Conservation (phyloP, 73 alveolate species). For the Paramecium caudatum region DNA sequence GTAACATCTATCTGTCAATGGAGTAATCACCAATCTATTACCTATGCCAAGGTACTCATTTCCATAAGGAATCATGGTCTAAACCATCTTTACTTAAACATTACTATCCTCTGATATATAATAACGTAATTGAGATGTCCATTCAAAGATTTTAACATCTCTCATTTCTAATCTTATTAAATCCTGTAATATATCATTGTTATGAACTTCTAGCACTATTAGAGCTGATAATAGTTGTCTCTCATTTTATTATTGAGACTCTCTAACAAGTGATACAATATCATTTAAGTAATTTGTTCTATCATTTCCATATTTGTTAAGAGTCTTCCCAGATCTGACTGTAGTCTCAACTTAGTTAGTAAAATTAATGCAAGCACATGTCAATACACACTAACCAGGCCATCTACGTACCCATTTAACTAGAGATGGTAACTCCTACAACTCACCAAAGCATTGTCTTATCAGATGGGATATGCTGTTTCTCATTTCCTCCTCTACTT, state of each 20-base stretch:
- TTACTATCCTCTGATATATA: conserved; percentile 96
- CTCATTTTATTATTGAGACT: conserved; percentile 88
- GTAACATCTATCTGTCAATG: conserved; percentile 98
- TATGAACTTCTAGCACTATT: conserved; percentile 97
- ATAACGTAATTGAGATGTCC: conserved; percentile 98
- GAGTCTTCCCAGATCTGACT: conserved; percentile 81
- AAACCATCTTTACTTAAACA: conserved; percentile 90
- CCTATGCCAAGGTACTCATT: conserved; percentile 94
- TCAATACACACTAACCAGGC: conserved; percentile 77
- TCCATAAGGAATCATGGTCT: conserved; percentile 89
- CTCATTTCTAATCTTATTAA: conserved; percentile 55
- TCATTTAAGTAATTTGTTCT: conserved; percentile 81
- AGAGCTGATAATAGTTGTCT: conserved; percentile 95
- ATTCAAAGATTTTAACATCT: conserved; percentile 88
- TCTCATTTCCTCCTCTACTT: conserved; percentile 93
- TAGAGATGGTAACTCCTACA: conserved; percentile 85
- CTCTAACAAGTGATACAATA: conserved; percentile 95
- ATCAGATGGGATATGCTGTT: conserved; percentile 84
- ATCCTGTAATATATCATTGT: conserved; percentile 91
- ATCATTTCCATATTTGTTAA: conserved; percentile 80
- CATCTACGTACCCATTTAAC: conserved; percentile 86
- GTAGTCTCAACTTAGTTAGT: conserved; percentile 85
- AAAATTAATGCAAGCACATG: conserved; percentile 82
- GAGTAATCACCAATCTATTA: conserved; percentile 95
- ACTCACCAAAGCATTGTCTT: conserved; percentile 87